Percentiles rank a stretch among this genome's conserved stretches.
Evolutionary conservation across 2,329 filamentous ascomycete species (phyloP).

Genomic region (Fusarium pilosicola): DNA sequence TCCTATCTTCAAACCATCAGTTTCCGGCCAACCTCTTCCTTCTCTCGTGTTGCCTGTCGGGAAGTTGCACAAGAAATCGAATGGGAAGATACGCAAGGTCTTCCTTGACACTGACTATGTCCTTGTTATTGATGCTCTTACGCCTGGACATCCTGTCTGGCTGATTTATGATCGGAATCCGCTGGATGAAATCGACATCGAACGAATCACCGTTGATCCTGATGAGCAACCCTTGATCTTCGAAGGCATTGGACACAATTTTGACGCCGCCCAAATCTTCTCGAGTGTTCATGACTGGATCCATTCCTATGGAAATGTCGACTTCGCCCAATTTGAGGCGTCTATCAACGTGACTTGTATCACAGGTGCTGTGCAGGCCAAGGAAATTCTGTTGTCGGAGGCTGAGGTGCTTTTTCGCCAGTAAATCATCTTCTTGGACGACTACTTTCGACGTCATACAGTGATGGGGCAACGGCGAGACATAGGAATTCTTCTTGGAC

Average conservation of each 20-base stretch:
- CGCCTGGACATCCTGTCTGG: neutral
- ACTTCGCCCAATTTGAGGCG: neutral
- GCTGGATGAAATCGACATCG: no score
- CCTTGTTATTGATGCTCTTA: neutral
- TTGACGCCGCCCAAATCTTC: neutral
- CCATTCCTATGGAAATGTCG: neutral
- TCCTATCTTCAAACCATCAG: no score
- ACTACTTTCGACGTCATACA: neutral
- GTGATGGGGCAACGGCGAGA: neutral
- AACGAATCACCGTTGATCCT: no score
- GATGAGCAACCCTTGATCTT: no score
- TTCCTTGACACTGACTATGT: neutral
- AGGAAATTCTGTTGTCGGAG: rapidly evolving
- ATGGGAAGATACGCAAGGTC: no score
- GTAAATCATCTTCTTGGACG: neutral
- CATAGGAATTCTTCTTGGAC: neutral
- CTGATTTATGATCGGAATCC: neutral
- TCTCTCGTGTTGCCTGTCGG: no score
- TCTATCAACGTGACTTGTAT: neutral
- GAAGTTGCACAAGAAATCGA: no score
- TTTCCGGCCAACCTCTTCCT: no score
- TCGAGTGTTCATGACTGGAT: neutral
- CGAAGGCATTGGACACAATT: neutral
- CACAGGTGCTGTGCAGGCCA: rapidly evolving
- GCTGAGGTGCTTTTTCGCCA: neutral